Evolutionary conservation across 2,329 filamentous ascomycete species (phyloP).

Genomic region (Cercospora sojina): DNA sequence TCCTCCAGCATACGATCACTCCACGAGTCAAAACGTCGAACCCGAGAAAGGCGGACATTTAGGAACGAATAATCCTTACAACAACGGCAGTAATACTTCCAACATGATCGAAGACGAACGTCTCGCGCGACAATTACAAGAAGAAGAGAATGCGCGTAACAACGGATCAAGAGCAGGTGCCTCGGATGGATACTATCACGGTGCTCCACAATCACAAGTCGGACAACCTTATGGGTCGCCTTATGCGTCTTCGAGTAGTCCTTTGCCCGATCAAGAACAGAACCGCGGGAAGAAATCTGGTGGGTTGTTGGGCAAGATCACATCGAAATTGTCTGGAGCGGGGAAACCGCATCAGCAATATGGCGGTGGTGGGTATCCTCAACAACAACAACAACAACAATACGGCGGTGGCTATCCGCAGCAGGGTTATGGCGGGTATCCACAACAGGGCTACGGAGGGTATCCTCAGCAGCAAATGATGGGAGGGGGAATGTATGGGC

Average conservation of each 20-base stretch:
- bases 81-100: constrained; percentile 15
- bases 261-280: constrained; percentile 22
- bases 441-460: constrained; percentile 39
- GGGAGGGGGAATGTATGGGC: constrained; percentile 32
- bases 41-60: constrained; percentile 48
- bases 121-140: constrained; percentile 74
- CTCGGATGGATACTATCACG: constrained; percentile 50
- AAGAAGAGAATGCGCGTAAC: constrained; percentile 70
- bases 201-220: constrained; percentile 17
- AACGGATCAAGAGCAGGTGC: constrained; percentile 36
- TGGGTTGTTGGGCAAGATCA: constrained; percentile 54
- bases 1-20: constrained; percentile 63
- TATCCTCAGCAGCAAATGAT: constrained; percentile 39
- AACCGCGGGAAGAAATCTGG: constrained; percentile 42
- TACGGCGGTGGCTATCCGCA: constrained; percentile 35
- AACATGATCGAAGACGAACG: constrained; percentile 66
- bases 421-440: constrained; percentile 40
- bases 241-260: constrained; percentile 20
- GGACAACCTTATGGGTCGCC: constrained; percentile 32
- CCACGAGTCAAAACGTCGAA: constrained; percentile 42
- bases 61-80: constrained; percentile 72
- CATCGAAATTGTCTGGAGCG: constrained; percentile 46
- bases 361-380: constrained; percentile 40
- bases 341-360: constrained; percentile 30
- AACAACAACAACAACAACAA: constrained; percentile 33